Conservation (phyloP, 2,329 filamentous ascomycete genomes). For the Periconia digitata region DNA sequence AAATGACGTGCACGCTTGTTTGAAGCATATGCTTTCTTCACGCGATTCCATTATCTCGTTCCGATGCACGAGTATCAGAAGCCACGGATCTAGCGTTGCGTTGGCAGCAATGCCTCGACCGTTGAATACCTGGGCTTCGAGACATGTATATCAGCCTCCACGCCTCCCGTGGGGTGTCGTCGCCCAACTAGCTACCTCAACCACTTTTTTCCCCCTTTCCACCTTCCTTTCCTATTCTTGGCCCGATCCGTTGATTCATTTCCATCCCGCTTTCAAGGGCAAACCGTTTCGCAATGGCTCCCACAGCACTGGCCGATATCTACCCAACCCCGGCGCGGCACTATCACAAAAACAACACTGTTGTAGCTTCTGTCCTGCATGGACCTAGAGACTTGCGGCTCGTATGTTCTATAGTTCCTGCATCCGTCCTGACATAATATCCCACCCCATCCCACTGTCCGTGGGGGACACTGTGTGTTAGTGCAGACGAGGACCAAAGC, state of each 20-base stretch:
- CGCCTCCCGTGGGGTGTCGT: constrained; percentile 39
- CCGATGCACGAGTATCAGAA: constrained; percentile 37
- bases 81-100: constrained; percentile 22
- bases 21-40: constrained; percentile 23
- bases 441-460: constrained; percentile 33
- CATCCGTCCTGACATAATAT: constrained; percentile 26
- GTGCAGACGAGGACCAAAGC: constrained; percentile 14
- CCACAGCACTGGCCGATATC: constrained; percentile 43
- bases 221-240: constrained; percentile 21
- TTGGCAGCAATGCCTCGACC: not conserved
- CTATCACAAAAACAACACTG: constrained; percentile 39
- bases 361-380: constrained; percentile 46
- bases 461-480: constrained; percentile 35
- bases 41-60: constrained; percentile 39
- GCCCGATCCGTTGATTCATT: constrained; percentile 18
- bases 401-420: constrained; percentile 39
- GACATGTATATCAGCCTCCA: constrained; percentile 44
- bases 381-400: constrained; percentile 47
- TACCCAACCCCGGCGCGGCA: constrained; percentile 43
- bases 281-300: constrained; percentile 41
- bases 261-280: constrained; percentile 9
- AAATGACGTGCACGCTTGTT: constrained; percentile 40
- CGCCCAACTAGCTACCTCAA: constrained; percentile 28
- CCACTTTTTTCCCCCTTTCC: constrained; percentile 11
- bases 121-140: constrained; percentile 29